Conservation (phyloP, 805 yeast species). For the Saccharomycopsis capsularis region DNA sequence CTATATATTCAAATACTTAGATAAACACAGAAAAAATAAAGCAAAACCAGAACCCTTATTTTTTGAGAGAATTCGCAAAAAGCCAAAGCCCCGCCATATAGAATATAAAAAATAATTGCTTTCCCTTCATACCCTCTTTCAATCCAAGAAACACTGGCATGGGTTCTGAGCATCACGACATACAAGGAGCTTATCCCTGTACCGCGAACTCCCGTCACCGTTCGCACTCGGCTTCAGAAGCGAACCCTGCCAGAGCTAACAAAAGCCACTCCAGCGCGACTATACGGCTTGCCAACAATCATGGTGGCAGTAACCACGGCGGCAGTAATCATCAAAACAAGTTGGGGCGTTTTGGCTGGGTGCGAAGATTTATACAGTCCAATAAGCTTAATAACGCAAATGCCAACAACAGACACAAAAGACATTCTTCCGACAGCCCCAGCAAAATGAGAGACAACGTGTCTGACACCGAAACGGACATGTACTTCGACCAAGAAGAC, state of each 20-base stretch:
- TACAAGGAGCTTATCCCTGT: too few relatives aligned
- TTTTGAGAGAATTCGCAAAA: too few relatives aligned
- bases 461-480: background rate
- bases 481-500: background rate
- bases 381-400: conserved; percentile 9
- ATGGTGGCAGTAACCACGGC: background rate
- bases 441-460: background rate
- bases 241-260: background rate
- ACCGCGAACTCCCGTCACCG: too few relatives aligned
- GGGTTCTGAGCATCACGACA: too few relatives aligned
- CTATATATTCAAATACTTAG: too few relatives aligned
- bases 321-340: background rate
- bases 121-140: too few relatives aligned
- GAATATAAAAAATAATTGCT: too few relatives aligned
- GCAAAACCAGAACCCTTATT: too few relatives aligned
- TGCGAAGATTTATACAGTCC: conserved; percentile 19
- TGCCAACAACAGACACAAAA: background rate
- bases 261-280: background rate
- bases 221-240: conserved; percentile 15
- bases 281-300: too few relatives aligned
- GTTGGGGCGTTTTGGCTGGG: conserved; percentile 21
- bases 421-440: background rate
- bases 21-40: too few relatives aligned
- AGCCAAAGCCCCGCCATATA: too few relatives aligned
- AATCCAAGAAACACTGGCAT: too few relatives aligned